A percentile compares a stretch with the other conserved stretches of the same genome.
Conservation (phyloP, 495 filamentous ascomycete genomes). For the Podospora fimiseda region DNA sequence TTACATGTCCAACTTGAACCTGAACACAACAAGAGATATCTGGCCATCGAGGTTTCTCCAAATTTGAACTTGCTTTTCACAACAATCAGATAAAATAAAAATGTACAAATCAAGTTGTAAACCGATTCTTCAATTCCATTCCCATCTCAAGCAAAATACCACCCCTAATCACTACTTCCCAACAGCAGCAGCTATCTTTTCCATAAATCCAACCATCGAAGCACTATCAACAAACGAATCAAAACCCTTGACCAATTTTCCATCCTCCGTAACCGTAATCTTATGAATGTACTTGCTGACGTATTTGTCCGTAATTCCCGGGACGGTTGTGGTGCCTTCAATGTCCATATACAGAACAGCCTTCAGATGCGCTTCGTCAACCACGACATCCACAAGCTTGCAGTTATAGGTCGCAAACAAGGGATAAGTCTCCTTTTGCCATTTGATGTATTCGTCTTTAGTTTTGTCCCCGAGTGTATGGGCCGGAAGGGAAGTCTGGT, state of each 20-base stretch:
- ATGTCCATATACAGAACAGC: not conserved
- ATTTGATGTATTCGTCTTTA: not conserved
- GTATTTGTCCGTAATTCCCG: not conserved
- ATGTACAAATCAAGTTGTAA: no score
- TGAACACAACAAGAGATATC: no score
- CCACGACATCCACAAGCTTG: not conserved
- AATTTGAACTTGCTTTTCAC: no score
- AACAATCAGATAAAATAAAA: no score
- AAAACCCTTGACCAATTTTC: not conserved
- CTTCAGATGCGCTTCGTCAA: not conserved
- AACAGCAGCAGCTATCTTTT: not conserved
- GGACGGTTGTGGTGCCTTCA: not conserved
- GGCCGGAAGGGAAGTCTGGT: not conserved
- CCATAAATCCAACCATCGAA: not conserved
- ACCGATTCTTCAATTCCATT: no score
- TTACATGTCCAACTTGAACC: no score
- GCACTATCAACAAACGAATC: constrained; percentile 1
- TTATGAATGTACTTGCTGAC: not conserved
- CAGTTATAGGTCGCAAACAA: not conserved
- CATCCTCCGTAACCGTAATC: not conserved
- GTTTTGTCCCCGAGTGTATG: not conserved
- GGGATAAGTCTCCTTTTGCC: not conserved
- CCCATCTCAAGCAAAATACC: no score
- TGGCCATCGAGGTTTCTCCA: no score
- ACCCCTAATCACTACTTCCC: no score